phyloP scores from a whole-genome alignment of 139 green algal genomes.

The Chlamydomonas applanata region DNA sequence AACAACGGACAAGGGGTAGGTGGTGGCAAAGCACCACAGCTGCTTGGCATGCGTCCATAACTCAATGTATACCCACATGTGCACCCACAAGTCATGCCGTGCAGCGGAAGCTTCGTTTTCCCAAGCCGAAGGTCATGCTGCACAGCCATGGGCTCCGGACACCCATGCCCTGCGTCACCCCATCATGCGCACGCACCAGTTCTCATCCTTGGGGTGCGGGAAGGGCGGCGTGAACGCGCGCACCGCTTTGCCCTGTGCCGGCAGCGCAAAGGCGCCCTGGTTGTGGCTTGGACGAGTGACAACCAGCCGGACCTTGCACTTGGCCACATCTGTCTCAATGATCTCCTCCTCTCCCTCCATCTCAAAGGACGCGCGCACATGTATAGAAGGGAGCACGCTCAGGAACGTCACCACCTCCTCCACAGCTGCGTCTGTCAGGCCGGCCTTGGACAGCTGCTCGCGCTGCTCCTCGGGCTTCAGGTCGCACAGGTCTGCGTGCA shows the following conservation, averaged over 20 bases:
- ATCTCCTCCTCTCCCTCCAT: slow-evolving; percentile 74
- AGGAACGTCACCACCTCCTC: slow-evolving; percentile 67
- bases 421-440: slow-evolving; percentile 35
- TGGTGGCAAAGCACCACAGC: no score
- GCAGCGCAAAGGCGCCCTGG: slow-evolving; percentile 37
- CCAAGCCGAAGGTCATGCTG: not conserved
- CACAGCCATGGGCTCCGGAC: not conserved
- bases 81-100: no score
- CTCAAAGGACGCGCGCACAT: slow-evolving; percentile 23
- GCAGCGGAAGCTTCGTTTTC: no score
- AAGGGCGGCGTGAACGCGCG: slow-evolving; percentile 70
- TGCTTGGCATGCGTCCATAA: no score
- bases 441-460: slow-evolving; percentile 34
- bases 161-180: not conserved
- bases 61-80: no score
- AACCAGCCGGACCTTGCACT: slow-evolving; percentile 53
- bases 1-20: no score
- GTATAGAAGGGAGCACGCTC: slow-evolving; percentile 46
- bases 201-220: slow-evolving; percentile 63
- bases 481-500: slow-evolving; percentile 58
- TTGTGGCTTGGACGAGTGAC: slow-evolving; percentile 65
- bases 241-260: slow-evolving; percentile 32
- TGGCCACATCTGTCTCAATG: slow-evolving; percentile 68
- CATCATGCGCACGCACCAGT: slow-evolving; percentile 44
- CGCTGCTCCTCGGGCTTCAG: slow-evolving; percentile 37